Percentiles rank a stretch among this genome's conserved stretches.
Evolutionary conservation across 2,329 filamentous ascomycete species (phyloP).

Genomic region (Diplocarpon rosae): DNA sequence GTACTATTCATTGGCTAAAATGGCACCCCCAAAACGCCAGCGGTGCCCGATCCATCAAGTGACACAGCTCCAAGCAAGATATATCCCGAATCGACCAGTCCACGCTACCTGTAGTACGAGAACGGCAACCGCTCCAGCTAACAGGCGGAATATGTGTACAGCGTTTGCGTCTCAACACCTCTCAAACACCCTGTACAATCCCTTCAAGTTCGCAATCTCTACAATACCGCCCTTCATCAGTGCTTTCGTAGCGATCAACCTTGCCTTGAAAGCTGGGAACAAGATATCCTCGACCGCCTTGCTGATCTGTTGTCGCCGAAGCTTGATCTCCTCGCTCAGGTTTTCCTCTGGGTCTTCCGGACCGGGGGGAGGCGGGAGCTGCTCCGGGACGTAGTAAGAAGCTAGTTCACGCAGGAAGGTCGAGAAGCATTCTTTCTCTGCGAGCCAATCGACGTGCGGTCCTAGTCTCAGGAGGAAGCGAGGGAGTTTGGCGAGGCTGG

Average conservation of each 20-base stretch:
- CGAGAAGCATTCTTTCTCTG: conserved; percentile 78
- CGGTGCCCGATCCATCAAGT: not conserved
- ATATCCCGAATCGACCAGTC: too few relatives aligned
- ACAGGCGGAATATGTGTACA: not conserved
- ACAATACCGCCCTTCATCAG: conserved; percentile 65
- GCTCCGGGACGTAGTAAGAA: conserved; percentile 81
- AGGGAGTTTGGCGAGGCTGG: conserved; percentile 75
- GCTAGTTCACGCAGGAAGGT: conserved; percentile 80
- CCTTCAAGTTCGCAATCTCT: conserved; percentile 86
- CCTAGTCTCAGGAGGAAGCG: conserved; percentile 80
- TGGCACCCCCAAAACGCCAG: conserved; percentile 2
- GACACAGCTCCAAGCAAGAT: too few relatives aligned
- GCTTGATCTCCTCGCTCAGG: conserved; percentile 39
- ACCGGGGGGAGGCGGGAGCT: conserved; percentile 47
- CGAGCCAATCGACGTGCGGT: conserved; percentile 75
- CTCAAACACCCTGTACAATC: conserved; percentile 90
- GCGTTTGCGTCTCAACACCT: conserved; percentile 50
- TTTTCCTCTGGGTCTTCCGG: conserved; percentile 30
- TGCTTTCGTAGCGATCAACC: conserved; percentile 69
- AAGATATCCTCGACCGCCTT: conserved; percentile 73
- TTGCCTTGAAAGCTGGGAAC: conserved; percentile 78
- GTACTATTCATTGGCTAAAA: conserved; percentile 5
- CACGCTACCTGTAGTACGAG: too few relatives aligned
- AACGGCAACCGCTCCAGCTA: not conserved
- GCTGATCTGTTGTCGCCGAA: conserved; percentile 56